Evolutionary conservation across 495 filamentous ascomycete genomes (phyloP), one percentile per base, ranked within the genome.

Genomic region (Darksidea phi): DNA sequence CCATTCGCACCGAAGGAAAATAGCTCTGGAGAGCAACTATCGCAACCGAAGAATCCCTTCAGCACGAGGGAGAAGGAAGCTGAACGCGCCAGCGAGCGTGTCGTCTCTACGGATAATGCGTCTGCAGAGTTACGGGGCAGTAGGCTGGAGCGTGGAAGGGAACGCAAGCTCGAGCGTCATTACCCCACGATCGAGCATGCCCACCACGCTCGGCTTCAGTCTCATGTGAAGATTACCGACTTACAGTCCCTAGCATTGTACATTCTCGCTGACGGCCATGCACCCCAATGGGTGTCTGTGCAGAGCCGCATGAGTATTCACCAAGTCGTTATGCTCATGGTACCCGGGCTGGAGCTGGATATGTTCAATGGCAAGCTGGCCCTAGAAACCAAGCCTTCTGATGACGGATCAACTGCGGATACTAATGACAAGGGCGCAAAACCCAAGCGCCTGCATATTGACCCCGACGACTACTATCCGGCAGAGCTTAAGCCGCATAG

Each of bases 301-400:
- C 81, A 83, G 65, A 82, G 96, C 69, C 87, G 90, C 51, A 79
- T 80, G 0, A 78, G 86, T 64, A 86, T 97, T 51, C 79, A 84
- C 36, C 95, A 92, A 72, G 86, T 91, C 20, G 94, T 96, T 15
- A 83, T 91, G n/a, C 74, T 97, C 58, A 93, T 97, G 88, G 88
- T 95, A 6, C 95, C 94, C 0, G 94, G 93, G 11, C 73, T 97
- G 13, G 91, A 96, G 72, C 82, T 87, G 64, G 88, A 84, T 28
- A 93, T 96, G 89, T 95, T 97, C 73, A 84, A 91, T 75, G 81
- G 82, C 21, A 79, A 75, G 12, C 80, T 89, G 20, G 34, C 67
- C 24, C 46, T 59, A 8, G 48, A 55, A 21, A 1, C 46, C 11
- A 6, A 32, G 24, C 36, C 20, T 12, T 8, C 32, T 8, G 34